phyloP scores from a whole-genome alignment of 352 stramenopile species.

The Globisporangium acanthophoron region DNA sequence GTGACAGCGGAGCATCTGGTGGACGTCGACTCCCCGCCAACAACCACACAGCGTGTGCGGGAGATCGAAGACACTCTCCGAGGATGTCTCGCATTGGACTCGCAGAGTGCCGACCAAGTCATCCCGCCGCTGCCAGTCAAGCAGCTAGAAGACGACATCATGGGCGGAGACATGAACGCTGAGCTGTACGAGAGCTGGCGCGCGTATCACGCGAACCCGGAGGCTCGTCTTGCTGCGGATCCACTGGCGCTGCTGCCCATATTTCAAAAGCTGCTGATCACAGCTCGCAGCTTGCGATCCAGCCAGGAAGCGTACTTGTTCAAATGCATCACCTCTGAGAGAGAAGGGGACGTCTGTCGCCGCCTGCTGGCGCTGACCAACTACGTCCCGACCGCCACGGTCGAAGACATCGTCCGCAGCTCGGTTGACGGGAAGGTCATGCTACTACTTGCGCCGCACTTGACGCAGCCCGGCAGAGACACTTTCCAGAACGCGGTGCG shows the following conservation, averaged over 20 bases:
- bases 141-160: conserved; percentile 13
- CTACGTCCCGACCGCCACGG: conserved; percentile 19
- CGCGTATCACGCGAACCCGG: conserved; percentile 20
- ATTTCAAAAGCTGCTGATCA: no score
- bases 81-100: no score
- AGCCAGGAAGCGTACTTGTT: conserved; percentile 12
- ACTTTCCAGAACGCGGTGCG: not conserved
- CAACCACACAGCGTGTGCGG: no score
- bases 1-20: no score
- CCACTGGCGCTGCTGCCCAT: conserved; percentile 2
- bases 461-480: conserved; percentile 7
- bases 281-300: no score
- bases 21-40: no score
- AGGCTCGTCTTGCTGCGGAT: no score
- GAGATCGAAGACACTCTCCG: not conserved
- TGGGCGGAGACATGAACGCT: conserved; percentile 29
- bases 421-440: conserved; percentile 29
- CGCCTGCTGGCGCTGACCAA: conserved; percentile 19
- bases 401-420: conserved; percentile 32
- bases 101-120: no score
- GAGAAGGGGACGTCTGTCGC: not conserved
- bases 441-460: conserved; percentile 17
- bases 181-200: conserved; percentile 41
- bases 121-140: no score
- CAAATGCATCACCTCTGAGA: no score